Percentiles rank a stretch among this genome's conserved stretches.
These are phyloP conservation scores for Chaetomiaceae sp. DNA, from an alignment of 2,329 filamentous ascomycete genomes.

Conservation along the genomic window DNA sequence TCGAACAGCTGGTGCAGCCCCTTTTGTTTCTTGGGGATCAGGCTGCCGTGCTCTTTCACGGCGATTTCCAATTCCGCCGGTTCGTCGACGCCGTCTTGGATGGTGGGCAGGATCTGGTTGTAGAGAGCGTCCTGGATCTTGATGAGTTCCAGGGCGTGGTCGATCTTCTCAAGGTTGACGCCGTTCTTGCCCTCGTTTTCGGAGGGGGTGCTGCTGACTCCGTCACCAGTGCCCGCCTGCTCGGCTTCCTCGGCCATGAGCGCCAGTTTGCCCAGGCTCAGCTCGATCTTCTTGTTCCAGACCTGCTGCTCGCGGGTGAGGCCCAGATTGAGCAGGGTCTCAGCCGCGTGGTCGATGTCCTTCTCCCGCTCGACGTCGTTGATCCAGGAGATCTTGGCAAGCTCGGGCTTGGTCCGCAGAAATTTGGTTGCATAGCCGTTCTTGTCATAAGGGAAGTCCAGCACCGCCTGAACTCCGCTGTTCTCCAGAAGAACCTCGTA, in stretches of 20 bases:
- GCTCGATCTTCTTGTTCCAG: slow-evolving; percentile 90
- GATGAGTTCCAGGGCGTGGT: slow-evolving; percentile 61
- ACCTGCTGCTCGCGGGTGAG: slow-evolving; percentile 67
- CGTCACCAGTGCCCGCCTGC: slow-evolving; percentile 24
- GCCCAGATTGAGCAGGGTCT: slow-evolving; percentile 64
- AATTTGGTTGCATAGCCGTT: slow-evolving; percentile 69
- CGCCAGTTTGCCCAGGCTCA: slow-evolving; percentile 81
- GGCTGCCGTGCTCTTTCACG: slow-evolving; percentile 57
- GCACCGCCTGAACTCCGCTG: slow-evolving; percentile 58
- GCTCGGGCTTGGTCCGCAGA: slow-evolving; percentile 62
- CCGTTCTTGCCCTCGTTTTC: slow-evolving; percentile 28
- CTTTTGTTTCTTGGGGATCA: slow-evolving; percentile 52
- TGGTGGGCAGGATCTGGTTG: slow-evolving; percentile 59
- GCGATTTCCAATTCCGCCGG: slow-evolving; percentile 71
- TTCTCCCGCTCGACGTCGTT: slow-evolving; percentile 77
- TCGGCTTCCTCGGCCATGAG: slow-evolving; percentile 55
- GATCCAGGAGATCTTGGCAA: slow-evolving; percentile 85
- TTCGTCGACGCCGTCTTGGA: slow-evolving; percentile 69
- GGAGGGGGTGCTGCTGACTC: slow-evolving; percentile 17
- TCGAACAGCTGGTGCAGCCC: slow-evolving; percentile 67
- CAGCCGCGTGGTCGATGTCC: slow-evolving; percentile 67
- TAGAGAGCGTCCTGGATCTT: slow-evolving; percentile 76
- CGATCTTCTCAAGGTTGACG: slow-evolving; percentile 45
- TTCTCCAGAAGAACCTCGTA: slow-evolving; percentile 71
- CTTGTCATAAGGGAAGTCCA: slow-evolving; percentile 66